phyloP scores from a whole-genome alignment of 1,284 basidiomycete genomes.

The Earliella scabrosa region DNA sequence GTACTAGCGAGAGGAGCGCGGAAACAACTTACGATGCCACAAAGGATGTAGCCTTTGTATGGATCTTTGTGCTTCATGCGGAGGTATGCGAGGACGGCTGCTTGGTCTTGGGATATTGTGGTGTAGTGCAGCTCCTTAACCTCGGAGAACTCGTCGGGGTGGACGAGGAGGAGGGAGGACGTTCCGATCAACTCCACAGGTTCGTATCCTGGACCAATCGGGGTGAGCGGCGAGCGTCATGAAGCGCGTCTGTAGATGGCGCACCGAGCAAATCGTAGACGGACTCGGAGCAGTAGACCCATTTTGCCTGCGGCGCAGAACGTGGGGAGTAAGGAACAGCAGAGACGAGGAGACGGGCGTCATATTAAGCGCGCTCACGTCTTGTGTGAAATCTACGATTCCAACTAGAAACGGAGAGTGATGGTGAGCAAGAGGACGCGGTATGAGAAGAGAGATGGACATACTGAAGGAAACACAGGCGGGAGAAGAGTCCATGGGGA shows the following conservation, averaged over 20 bases:
- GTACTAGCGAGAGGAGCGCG: background rate
- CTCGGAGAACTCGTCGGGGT: constrained; percentile 72
- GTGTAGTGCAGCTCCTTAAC: constrained; percentile 71
- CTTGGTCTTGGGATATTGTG: constrained; percentile 75
- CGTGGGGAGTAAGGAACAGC: constrained; percentile 7
- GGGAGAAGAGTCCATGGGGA: constrained; percentile 42
- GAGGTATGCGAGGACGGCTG: constrained; percentile 73
- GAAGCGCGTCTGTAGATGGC: constrained; percentile 15
- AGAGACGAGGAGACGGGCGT: constrained; percentile 19
- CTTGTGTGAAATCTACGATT: constrained; percentile 75
- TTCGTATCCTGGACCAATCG: constrained; percentile 58
- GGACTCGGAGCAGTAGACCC: constrained; percentile 73
- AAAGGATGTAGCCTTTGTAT: constrained; percentile 71
- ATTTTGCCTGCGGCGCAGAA: constrained; percentile 53
- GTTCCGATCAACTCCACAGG: constrained; percentile 68
- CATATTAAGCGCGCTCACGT: constrained; percentile 45
- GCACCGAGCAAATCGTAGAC: constrained; percentile 71
- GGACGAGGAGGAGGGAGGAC: constrained; percentile 71
- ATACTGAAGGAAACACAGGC: constrained; percentile 74
- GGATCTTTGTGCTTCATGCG: constrained; percentile 77
- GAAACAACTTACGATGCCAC: constrained; percentile 63
- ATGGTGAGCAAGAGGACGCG: background rate
- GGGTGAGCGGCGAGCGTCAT: background rate
- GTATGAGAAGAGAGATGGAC: constrained; percentile 32
- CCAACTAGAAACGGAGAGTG: constrained; percentile 50